phyloP scores from a whole-genome alignment of 495 filamentous ascomycete genomes.

The Mytilinidion resinicola region DNA sequence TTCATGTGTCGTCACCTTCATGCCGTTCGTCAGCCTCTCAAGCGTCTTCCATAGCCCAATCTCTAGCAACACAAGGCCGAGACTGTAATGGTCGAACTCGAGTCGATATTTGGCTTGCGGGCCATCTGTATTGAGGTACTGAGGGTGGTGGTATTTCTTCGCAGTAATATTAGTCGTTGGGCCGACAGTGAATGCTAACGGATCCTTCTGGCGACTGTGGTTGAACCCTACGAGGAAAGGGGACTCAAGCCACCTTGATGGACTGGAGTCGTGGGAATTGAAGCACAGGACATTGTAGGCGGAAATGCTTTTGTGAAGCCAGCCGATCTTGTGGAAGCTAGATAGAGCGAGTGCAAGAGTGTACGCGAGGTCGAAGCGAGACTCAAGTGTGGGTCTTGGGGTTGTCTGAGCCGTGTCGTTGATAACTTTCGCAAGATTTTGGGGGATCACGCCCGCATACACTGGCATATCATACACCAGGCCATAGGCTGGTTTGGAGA shows the following conservation, averaged over 20 bases:
- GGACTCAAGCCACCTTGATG: slow-evolving; percentile 7
- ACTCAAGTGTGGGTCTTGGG: not conserved
- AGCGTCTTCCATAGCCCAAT: slow-evolving; percentile 43
- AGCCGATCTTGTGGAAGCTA: slow-evolving; percentile 44
- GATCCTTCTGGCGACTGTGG: slow-evolving; percentile 41
- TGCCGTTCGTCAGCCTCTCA: not conserved
- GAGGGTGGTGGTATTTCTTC: slow-evolving; percentile 45
- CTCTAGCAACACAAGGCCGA: slow-evolving; percentile 44
- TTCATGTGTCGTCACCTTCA: not conserved
- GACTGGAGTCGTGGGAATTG: slow-evolving; percentile 19
- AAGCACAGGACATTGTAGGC: slow-evolving; percentile 47
- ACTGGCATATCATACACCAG: not conserved
- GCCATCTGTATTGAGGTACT: slow-evolving; percentile 26
- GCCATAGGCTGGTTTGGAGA: not conserved
- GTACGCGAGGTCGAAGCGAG: slow-evolving; percentile 5
- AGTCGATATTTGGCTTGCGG: slow-evolving; percentile 35
- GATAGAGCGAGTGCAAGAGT: not conserved
- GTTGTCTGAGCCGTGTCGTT: not conserved
- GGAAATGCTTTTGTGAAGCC: slow-evolving; percentile 50
- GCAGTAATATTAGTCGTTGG: slow-evolving; percentile 32
- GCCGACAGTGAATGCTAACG: slow-evolving; percentile 39
- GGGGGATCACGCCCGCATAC: not conserved
- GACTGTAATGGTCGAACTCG: slow-evolving; percentile 44
- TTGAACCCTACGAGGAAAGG: slow-evolving; percentile 48
- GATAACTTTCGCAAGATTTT: not conserved